Conservation (phyloP, 1,284 basidiomycete species). For the Paramarasmius palmivorus region DNA sequence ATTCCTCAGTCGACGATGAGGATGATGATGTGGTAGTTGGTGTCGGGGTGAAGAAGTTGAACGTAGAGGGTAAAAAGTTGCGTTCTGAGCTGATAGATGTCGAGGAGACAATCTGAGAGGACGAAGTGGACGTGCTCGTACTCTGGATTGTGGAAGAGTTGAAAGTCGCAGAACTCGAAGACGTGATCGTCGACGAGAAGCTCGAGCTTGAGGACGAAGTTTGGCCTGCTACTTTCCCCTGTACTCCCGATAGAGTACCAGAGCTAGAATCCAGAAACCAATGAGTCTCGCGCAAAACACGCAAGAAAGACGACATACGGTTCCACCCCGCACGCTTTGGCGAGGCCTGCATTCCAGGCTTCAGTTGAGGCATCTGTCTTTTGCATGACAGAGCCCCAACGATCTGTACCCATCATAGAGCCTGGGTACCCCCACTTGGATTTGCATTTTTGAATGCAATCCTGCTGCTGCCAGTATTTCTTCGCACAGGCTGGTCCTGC, state of each 20-base stretch:
- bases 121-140: conserved; percentile 7
- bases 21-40: conserved; percentile 15
- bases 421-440: conserved; percentile 54
- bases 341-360: conserved; percentile 23
- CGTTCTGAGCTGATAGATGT: conserved; percentile 1
- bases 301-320: conserved; percentile 9
- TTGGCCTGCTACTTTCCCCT: not conserved
- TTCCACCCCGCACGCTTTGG: conserved; percentile 24
- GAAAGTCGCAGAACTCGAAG: conserved; percentile 8
- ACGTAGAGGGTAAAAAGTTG: no score
- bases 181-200: not conserved
- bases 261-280: not conserved
- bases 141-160: not conserved
- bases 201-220: not conserved
- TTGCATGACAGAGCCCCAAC: conserved; percentile 52
- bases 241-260: not conserved
- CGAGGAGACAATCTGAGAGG: conserved; percentile 2
- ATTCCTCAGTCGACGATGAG: conserved; percentile 11
- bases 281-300: not conserved
- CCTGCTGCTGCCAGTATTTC: conserved; percentile 33
- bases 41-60: conserved; percentile 9
- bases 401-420: conserved; percentile 48
- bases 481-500: conserved; percentile 55
- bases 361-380: conserved; percentile 26
- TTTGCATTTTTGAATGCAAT: conserved; percentile 45